phyloP scores from a whole-genome alignment of 1,284 basidiomycete species.

The Peniophora sp. region DNA sequence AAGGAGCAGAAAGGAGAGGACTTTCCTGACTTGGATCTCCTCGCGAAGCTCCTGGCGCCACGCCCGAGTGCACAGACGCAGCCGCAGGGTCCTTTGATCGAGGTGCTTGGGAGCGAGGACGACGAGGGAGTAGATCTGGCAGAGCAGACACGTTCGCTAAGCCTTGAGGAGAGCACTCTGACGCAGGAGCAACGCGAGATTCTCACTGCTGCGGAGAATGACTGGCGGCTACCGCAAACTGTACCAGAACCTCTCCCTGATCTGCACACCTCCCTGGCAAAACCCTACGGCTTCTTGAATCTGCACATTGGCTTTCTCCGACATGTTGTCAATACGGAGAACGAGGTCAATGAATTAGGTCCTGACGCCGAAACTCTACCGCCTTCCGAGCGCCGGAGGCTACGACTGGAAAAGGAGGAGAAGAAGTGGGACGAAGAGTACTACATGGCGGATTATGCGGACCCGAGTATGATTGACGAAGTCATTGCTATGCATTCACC shows the following conservation, averaged over 20 bases:
- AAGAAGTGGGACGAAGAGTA: conserved; percentile 75
- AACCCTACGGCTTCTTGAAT: conserved; percentile 67
- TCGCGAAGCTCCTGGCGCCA: conserved; percentile 68
- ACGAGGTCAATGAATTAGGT: conserved; percentile 74
- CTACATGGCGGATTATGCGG: conserved; percentile 76
- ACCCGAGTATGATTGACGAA: conserved; percentile 66
- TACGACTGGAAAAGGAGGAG: conserved; percentile 52
- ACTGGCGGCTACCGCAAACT: conserved; percentile 68
- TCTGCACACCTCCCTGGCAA: conserved; percentile 32
- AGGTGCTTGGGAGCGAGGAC: conserved; percentile 46
- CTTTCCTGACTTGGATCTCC: conserved; percentile 68
- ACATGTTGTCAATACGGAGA: conserved; percentile 62
- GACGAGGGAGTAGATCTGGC: conserved; percentile 33
- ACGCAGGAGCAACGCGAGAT: conserved; percentile 44
- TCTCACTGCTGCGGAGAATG: conserved; percentile 60
- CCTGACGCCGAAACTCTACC: conserved; percentile 47
- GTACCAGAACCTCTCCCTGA: conserved; percentile 33
- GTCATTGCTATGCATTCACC: conserved; percentile 58
- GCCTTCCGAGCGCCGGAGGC: conserved; percentile 34
- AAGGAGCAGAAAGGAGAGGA: conserved; percentile 58
- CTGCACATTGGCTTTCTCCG: conserved; percentile 65
- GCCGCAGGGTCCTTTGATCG: conserved; percentile 43
- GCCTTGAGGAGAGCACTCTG: conserved; percentile 21
- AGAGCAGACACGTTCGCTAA: conserved; percentile 30
- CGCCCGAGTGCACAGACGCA: conserved; percentile 29